A percentile compares a stretch with the other conserved stretches of the same genome.
These are phyloP conservation scores for Magnaporthiopsis incrustans DNA, from an alignment of 2,329 filamentous ascomycete species.

Conservation along the genomic window DNA sequence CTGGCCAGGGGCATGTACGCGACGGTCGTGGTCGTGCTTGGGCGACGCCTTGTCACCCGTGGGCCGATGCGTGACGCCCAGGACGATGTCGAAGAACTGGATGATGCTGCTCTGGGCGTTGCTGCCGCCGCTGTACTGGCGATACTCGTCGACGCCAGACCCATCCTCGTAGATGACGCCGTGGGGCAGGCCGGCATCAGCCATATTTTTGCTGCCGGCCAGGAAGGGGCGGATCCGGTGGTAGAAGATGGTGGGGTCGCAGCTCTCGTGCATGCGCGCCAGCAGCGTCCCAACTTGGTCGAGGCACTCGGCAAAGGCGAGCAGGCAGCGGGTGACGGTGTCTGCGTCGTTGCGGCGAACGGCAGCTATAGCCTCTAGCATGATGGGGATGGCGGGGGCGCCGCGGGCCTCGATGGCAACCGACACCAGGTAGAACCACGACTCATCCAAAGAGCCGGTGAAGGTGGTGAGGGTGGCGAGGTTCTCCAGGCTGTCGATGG, in stretches of 20 bases:
- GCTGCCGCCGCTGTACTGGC: slow-evolving; percentile 86
- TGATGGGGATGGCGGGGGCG: slow-evolving; percentile 76
- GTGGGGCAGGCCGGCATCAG: slow-evolving; percentile 78
- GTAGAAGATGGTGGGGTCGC: slow-evolving; percentile 92
- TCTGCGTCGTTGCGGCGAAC: slow-evolving; percentile 60
- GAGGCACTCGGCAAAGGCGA: slow-evolving; percentile 74
- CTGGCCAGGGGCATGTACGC: neutral
- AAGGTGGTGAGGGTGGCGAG: slow-evolving; percentile 83
- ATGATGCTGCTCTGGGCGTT: slow-evolving; percentile 96
- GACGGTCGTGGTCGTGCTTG: neutral
- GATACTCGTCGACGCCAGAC: slow-evolving; percentile 58
- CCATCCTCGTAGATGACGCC: slow-evolving; percentile 86
- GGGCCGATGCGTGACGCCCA: slow-evolving; percentile 83
- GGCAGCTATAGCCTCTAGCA: slow-evolving; percentile 80
- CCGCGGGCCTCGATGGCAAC: slow-evolving; percentile 92
- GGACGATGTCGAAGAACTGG: slow-evolving; percentile 90
- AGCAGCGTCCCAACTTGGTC: slow-evolving; percentile 76
- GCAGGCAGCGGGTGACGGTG: slow-evolving; percentile 71
- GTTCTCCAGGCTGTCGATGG: slow-evolving; percentile 77
- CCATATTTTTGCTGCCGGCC: slow-evolving; percentile 95
- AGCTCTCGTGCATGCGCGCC: slow-evolving; percentile 88
- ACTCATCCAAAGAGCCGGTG: slow-evolving; percentile 90
- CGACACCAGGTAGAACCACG: slow-evolving; percentile 96
- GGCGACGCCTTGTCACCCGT: slow-evolving; percentile 61
- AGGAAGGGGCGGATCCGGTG: slow-evolving; percentile 93